Evolutionary conservation across 345 rosid species (phyloP).

Genomic region (Citrus glauca): DNA sequence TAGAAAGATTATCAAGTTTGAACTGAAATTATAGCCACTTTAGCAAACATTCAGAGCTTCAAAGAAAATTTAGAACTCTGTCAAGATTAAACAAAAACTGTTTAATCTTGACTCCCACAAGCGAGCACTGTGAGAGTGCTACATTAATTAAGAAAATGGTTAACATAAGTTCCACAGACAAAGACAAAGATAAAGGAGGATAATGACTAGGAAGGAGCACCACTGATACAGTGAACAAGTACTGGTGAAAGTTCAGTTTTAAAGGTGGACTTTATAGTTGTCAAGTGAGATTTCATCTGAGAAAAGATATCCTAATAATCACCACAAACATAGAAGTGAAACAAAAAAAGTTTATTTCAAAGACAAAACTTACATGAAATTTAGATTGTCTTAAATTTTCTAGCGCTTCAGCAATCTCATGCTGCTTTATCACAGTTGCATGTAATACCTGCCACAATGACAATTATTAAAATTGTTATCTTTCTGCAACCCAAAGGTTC

Average conservation of each 20-base stretch:
- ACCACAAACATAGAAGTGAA: not conserved
- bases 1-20: not conserved
- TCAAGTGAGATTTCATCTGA: not conserved
- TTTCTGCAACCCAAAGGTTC: not conserved
- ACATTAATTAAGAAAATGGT: not conserved
- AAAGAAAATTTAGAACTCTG: not conserved
- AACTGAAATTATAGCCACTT: not conserved
- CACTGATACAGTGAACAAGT: not conserved
- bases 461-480: not conserved
- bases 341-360: not conserved
- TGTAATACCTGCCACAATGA: slow-evolving; percentile 60
- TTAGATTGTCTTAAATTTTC: slow-evolving; percentile 54
- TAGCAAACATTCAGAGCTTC: not conserved
- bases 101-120: not conserved
- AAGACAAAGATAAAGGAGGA: not conserved
- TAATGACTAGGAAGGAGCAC: not conserved
- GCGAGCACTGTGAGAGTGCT: not conserved
- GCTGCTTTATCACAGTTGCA: slow-evolving; percentile 64
- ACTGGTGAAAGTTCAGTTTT: not conserved
- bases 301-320: not conserved
- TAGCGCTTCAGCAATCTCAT: slow-evolving; percentile 64
- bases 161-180: not conserved
- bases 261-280: not conserved
- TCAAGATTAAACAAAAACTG: too few relatives aligned
- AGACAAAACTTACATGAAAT: slow-evolving; percentile 51